Evolutionary conservation across 495 filamentous ascomycete genomes (phyloP), one percentile per base, ranked within the genome.

Genomic region (Lasiosphaeria miniovina): DNA sequence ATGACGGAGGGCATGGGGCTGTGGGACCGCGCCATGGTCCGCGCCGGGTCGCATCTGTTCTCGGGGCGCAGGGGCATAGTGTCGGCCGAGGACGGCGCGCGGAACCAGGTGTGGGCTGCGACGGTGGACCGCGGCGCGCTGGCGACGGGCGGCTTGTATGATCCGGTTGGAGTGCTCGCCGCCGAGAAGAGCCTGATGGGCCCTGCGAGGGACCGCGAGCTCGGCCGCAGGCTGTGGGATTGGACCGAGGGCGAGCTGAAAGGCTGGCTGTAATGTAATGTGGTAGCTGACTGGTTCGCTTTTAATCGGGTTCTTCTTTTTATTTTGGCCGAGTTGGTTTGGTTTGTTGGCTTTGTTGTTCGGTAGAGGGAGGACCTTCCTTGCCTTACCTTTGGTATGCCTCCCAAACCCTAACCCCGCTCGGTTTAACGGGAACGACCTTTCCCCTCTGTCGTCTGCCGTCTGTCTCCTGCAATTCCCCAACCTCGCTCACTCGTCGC

Each of bases 91-190:
- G 34, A 64, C 31, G 66, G 66, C 33, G 53, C 66, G 8, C 32
- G 55, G n/a, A 66, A 62, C 38, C 31, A 55, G 55, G 57, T 69
- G 11, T 69, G 66, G 66, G 51, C 54, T 2, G 33, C 58, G 9
- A 46, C n/a, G 1, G 61, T 38, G 4, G 46, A 33, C 9, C 10
- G 33, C 33, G n/a, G 36, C 4, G 24, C 12, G 1, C 32, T 69
- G 31, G 49, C 40, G 49, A 36, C n/a, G 1, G 66, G 66, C 1
- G 56, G 1, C 2, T 59, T 62, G 36, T 69, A 69, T 35, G 57
- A 58, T 38, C 61, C 66, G 0, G 61, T 66, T n/a, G 64, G 66
- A 0, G 31, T 49, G 3, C 17, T 57, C 11, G 58, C 54, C 45
- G 43, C 33, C 12, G 52, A 38, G 8, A 11, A 12, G 4, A 52